These are phyloP conservation scores for Alternaria burnsii DNA, from an alignment of 2,329 filamentous ascomycete genomes.

Conservation along the genomic window DNA sequence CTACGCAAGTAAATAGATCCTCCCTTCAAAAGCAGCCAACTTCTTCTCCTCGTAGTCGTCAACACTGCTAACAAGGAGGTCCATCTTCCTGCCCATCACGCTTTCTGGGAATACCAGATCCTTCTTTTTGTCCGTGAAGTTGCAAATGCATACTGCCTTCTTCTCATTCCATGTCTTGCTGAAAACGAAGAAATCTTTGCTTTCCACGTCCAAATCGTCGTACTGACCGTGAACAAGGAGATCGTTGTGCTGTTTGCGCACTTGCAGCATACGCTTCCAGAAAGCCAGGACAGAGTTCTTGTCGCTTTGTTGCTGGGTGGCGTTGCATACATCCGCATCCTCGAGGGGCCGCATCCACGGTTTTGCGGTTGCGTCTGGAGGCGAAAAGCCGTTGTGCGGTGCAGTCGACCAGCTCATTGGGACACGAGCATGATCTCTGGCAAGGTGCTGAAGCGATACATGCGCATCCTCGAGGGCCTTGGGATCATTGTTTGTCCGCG, in stretches of 20 bases:
- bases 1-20: slow-evolving; percentile 37
- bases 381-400: slow-evolving; percentile 67
- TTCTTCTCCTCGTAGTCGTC: slow-evolving; percentile 25
- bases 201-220: slow-evolving; percentile 59
- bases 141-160: slow-evolving; percentile 44
- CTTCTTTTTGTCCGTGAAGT: slow-evolving; percentile 45
- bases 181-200: slow-evolving; percentile 65
- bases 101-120: slow-evolving; percentile 45
- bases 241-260: slow-evolving; percentile 65
- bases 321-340: slow-evolving; percentile 65
- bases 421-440: slow-evolving; percentile 71
- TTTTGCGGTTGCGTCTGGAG: slow-evolving; percentile 54
- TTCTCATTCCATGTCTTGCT: slow-evolving; percentile 43
- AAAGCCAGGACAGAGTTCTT: slow-evolving; percentile 64
- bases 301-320: slow-evolving; percentile 59
- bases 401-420: slow-evolving; percentile 72
- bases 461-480: slow-evolving; percentile 57
- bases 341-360: slow-evolving; percentile 71
- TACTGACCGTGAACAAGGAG: slow-evolving; percentile 70
- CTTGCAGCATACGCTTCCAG: slow-evolving; percentile 65
- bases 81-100: slow-evolving; percentile 41
- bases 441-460: slow-evolving; percentile 65
- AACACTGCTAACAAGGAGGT: slow-evolving; percentile 35
- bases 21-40: slow-evolving; percentile 41
- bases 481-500: slow-evolving; percentile 37